phyloP scores from a whole-genome alignment of 2,329 filamentous ascomycete genomes.

The Botrytis fragariae region DNA sequence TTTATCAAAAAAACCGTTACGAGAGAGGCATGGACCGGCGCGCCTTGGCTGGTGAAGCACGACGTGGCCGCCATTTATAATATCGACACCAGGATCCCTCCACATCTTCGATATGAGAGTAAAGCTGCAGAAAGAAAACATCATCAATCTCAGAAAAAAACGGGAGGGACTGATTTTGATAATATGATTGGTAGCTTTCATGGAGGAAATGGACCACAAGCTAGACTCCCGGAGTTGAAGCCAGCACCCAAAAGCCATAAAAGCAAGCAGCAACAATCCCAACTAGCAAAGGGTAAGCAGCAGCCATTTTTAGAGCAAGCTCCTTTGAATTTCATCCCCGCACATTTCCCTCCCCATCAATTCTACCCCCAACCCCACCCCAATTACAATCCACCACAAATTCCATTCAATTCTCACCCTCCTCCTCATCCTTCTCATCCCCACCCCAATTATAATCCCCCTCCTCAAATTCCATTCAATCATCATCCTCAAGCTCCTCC shows the following conservation, averaged over 20 bases:
- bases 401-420: constrained; percentile 29
- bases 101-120: constrained; percentile 76
- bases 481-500: constrained; percentile 27
- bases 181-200: constrained; percentile 39
- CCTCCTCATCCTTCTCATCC: constrained; percentile 24
- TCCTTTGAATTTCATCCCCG: constrained; percentile 26
- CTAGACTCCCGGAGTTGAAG: constrained; percentile 69
- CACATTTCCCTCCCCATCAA: constrained; percentile 25
- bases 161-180: constrained; percentile 34
- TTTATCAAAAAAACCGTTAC: constrained; percentile 96
- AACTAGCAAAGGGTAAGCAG: constrained; percentile 42
- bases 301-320: constrained; percentile 38
- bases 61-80: constrained; percentile 80
- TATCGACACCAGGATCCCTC: constrained; percentile 82
- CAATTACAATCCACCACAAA: constrained; percentile 20
- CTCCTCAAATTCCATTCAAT: constrained; percentile 29
- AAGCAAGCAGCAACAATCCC: constrained; percentile 51
- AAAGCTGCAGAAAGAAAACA: constrained; percentile 77
- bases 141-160: constrained; percentile 60
- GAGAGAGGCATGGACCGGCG: constrained; percentile 90
- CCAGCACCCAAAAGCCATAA: constrained; percentile 70
- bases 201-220: constrained; percentile 44
- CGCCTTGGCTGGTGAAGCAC: constrained; percentile 91
- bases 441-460: constrained; percentile 10
- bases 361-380: constrained; percentile 26